Evolutionary conservation across 2,329 filamentous ascomycete genomes (phyloP).

Genomic region (Dactylellina leptospora): DNA sequence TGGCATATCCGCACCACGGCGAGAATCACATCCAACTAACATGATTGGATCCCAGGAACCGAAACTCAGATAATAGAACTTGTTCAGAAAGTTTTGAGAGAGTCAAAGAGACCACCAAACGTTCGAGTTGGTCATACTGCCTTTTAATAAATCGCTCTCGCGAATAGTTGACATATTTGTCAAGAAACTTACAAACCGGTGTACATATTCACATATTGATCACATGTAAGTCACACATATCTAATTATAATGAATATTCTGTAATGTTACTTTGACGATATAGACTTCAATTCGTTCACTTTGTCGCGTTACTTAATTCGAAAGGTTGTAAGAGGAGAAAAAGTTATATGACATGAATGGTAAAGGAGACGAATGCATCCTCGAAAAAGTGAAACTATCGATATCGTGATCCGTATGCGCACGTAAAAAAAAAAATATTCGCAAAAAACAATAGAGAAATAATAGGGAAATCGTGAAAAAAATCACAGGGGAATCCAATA

Average conservation of each 20-base stretch:
- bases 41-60: conserved; percentile 7
- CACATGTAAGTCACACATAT: neutral
- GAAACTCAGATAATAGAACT: conserved; percentile 28
- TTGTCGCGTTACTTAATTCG: conserved; percentile 51
- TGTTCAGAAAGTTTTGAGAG: conserved; percentile 9
- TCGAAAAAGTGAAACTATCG: conserved; percentile 20
- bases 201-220: neutral
- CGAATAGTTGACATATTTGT: neutral
- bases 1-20: neutral
- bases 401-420: conserved; percentile 41
- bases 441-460: neutral
- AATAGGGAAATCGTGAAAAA: conserved; percentile 23
- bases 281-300: conserved; percentile 51
- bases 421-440: conserved; percentile 11
- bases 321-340: conserved; percentile 27
- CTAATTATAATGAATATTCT: neutral
- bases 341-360: conserved; percentile 51
- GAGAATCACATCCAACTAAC: neutral
- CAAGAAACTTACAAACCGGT: neutral
- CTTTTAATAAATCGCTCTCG: neutral
- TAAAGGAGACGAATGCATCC: conserved; percentile 5
- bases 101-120: neutral
- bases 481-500: conserved; percentile 5
- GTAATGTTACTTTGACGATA: conserved; percentile 9
- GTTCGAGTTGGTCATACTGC: conserved; percentile 26